Evolutionary conservation across 2,329 filamentous ascomycete species (phyloP), one percentile per base, ranked within the genome.

Genomic region (Aspergillus bombycis): DNA sequence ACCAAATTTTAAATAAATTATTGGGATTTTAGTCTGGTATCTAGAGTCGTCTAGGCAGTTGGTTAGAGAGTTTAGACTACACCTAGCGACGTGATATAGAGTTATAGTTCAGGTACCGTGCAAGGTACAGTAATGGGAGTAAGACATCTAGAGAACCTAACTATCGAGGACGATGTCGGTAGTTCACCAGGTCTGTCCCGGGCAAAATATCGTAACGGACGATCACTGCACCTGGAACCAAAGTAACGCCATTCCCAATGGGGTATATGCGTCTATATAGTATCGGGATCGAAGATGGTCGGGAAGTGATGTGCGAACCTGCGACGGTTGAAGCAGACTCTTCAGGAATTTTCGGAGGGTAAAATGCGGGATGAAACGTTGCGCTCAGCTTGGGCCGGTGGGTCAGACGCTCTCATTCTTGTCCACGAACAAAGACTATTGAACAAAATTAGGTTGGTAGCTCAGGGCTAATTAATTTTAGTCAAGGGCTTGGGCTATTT

Each of bases 291-390:
- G 21, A 38, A 38, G n/a, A 38, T 55, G 9, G 30, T 32, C 30
- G 50, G 30, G 32, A 54, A 34, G 28, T 26, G 50, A 54, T 34
- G n/a, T n/a, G 30, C 50, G 32, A 55, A 55, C 21, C 21, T 55
- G n/a, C 52, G 52, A 55, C 52, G 34, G 34, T 55, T 55, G n/a
- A 32, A 19, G 16, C 5, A 53, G 28, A 30, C n/a, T 38, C 32
- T 54, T 54, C 34, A 23, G 21, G 6, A 19, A 55, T 16, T 55
- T 38, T 38, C n/a, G n/a, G 52, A 38, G 32, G 11, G 32, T 23
- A 32, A 32, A 52, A 52, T 58, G 57, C 32, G 57, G 45, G 57
- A 58, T 58, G 57, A 52, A 58, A 58, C 45, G 43, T 28, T 48
- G 43, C 43, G 38, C 23, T 26, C 30, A 36, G 26, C n/a, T 26